These are phyloP conservation scores for Dichomitus squalens DNA, from an alignment of 1,284 basidiomycete species.

Conservation along the genomic window DNA sequence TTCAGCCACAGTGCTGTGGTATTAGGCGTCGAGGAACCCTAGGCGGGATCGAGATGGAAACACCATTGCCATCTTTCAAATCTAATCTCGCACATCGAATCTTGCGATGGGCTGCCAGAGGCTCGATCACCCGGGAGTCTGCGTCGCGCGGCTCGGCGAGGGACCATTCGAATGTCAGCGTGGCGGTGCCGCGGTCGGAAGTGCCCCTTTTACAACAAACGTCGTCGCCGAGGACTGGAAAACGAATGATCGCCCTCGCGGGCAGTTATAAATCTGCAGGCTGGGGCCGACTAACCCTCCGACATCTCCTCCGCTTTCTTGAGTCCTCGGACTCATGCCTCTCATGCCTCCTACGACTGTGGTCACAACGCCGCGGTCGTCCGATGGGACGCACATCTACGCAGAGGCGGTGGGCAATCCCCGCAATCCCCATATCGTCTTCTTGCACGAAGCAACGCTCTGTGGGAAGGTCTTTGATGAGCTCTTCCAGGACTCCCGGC, in stretches of 20 bases:
- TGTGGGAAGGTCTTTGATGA: constrained; percentile 36
- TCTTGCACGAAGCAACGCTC: constrained; percentile 41
- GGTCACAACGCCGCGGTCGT: constrained; percentile 21
- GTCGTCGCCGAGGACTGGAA: constrained; percentile 6
- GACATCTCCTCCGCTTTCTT: background rate
- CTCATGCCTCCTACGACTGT: constrained; percentile 14
- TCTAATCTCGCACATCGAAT: constrained; percentile 16
- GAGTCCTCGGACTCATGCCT: background rate
- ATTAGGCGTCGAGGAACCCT: background rate
- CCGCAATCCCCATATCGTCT: constrained; percentile 39
- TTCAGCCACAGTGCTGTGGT: too few species aligned
- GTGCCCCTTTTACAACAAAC: constrained; percentile 11
- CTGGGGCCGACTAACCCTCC: background rate
- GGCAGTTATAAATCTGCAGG: constrained; percentile 14
- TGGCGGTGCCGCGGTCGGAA: constrained; percentile 16
- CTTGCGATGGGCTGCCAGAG: constrained; percentile 14
- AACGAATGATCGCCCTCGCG: constrained; percentile 18
- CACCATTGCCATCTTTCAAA: background rate
- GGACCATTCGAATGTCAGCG: constrained; percentile 6
- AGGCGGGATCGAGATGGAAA: constrained; percentile 5
- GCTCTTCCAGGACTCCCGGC: constrained; percentile 34
- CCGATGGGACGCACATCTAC: constrained; percentile 27
- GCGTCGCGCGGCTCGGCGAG: background rate
- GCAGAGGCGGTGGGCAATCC: constrained; percentile 42
- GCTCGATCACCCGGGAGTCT: background rate